phyloP scores from a whole-genome alignment of 495 filamentous ascomycete genomes.

The Thermochaetoides thermophila region DNA sequence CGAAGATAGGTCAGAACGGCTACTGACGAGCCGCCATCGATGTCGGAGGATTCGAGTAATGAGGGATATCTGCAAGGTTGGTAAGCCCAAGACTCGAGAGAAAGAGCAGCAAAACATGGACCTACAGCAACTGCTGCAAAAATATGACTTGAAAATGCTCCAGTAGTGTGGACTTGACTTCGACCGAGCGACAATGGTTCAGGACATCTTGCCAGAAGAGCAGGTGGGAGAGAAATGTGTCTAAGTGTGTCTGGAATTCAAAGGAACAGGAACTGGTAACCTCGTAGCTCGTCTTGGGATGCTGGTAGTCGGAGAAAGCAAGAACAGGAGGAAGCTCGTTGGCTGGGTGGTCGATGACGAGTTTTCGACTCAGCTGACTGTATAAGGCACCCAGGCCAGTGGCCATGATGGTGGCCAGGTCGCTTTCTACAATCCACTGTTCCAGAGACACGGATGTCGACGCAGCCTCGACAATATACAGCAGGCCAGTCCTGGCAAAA shows the following conservation, averaged over 20 bases:
- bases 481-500: conserved; percentile 87
- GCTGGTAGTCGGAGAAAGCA: conserved; percentile 67
- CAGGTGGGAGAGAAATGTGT: conserved; percentile 87
- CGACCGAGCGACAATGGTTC: conserved; percentile 80
- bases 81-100: conserved; percentile 5
- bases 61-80: conserved; percentile 67
- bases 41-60: conserved; percentile 86
- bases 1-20: conserved; percentile 89
- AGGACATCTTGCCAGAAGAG: conserved; percentile 97
- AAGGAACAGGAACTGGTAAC: conserved; percentile 54
- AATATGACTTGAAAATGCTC: conserved; percentile 98
- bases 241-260: conserved; percentile 64
- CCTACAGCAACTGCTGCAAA: conserved; percentile 82
- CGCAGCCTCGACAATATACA: conserved; percentile 91
- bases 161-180: conserved; percentile 80
- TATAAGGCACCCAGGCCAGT: conserved; percentile 90
- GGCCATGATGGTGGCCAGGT: conserved; percentile 92
- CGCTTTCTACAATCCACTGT: conserved; percentile 93
- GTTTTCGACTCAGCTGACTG: conserved; percentile 76
- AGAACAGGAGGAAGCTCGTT: conserved; percentile 67
- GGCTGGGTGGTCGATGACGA: conserved; percentile 44
- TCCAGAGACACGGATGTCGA: conserved; percentile 69
- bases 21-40: conserved; percentile 89
- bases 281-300: conserved; percentile 43
- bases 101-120: conserved; percentile 1